Evolutionary conservation across 2,329 filamentous ascomycete genomes (phyloP).

Genomic region (Apiospora malaysiana): DNA sequence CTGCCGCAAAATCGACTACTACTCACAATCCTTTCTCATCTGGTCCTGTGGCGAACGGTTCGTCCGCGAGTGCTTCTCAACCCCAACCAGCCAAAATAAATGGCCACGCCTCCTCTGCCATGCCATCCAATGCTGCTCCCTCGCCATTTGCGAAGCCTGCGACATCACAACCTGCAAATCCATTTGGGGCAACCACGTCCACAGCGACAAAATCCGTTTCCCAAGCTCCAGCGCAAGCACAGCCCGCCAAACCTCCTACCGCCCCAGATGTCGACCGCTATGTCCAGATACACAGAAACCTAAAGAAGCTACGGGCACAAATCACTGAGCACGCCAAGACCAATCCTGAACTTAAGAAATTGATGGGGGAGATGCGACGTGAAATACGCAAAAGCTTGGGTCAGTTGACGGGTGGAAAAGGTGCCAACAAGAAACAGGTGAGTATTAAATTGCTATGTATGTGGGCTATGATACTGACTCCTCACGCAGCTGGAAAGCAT

Average conservation of each 20-base stretch:
- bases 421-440: constrained; percentile 65
- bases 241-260: constrained; percentile 9
- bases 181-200: not conserved
- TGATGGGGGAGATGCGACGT: constrained; percentile 74
- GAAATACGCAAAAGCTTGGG: constrained; percentile 75
- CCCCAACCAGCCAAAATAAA: not conserved
- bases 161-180: constrained; percentile 16
- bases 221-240: not conserved
- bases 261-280: constrained; percentile 48
- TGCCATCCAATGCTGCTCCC: constrained; percentile 17
- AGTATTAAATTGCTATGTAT: constrained; percentile 31
- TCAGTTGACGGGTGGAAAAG: constrained; percentile 71
- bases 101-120: constrained; percentile 9
- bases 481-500: constrained; percentile 53
- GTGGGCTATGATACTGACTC: constrained; percentile 20
- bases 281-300: constrained; percentile 66
- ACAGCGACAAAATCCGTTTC: not conserved
- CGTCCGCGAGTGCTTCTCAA: not conserved
- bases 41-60: not conserved
- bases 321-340: constrained; percentile 60
- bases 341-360: constrained; percentile 64
- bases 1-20: not conserved
- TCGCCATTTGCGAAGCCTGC: constrained; percentile 11
- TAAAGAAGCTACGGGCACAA: constrained; percentile 62
- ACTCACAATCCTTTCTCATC: not conserved